These are phyloP conservation scores for Tetrapisispora taiwanensis DNA, from an alignment of 805 yeast species.

Conservation along the genomic window DNA sequence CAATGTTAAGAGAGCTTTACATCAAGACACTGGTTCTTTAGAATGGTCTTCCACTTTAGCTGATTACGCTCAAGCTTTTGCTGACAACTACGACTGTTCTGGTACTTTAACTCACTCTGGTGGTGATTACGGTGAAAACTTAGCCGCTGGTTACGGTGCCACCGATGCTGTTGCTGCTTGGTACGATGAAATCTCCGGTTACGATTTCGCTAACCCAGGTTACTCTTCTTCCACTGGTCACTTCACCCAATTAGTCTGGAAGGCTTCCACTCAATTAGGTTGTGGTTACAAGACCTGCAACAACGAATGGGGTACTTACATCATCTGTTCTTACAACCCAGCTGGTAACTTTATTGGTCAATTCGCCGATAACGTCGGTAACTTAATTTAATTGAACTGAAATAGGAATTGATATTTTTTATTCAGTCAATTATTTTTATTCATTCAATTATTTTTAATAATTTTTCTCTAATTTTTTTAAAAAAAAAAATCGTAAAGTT, in stretches of 20 bases:
- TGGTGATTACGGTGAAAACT: conserved; percentile 56
- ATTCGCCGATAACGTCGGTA: conserved; percentile 9
- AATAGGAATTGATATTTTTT: too few species aligned
- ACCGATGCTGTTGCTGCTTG: conserved; percentile 51
- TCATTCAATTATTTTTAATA: not conserved
- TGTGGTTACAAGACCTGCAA: conserved; percentile 35
- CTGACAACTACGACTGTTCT: conserved; percentile 40
- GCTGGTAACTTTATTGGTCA: conserved; percentile 39
- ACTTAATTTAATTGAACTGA: conserved; percentile 3
- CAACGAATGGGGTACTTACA: conserved; percentile 30
- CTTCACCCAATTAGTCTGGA: conserved; percentile 71
- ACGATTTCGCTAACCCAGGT: conserved; percentile 33
- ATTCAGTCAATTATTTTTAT: not conserved
- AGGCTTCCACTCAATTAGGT: conserved; percentile 46
- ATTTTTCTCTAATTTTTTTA: too few species aligned
- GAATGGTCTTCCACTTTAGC: conserved; percentile 40
- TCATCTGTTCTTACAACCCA: conserved; percentile 58
- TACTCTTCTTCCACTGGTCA: conserved; percentile 42
- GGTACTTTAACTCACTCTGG: conserved; percentile 55
- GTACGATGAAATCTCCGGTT: conserved; percentile 53
- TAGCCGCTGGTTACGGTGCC: conserved; percentile 45
- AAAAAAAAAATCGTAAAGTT: too few species aligned
- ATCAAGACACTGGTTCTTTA: conserved; percentile 33
- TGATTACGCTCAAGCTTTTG: conserved; percentile 41
- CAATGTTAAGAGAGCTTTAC: conserved; percentile 49